Evolutionary conservation across 2,329 filamentous ascomycete genomes (phyloP).

Genomic region (Aspergillus ustus): DNA sequence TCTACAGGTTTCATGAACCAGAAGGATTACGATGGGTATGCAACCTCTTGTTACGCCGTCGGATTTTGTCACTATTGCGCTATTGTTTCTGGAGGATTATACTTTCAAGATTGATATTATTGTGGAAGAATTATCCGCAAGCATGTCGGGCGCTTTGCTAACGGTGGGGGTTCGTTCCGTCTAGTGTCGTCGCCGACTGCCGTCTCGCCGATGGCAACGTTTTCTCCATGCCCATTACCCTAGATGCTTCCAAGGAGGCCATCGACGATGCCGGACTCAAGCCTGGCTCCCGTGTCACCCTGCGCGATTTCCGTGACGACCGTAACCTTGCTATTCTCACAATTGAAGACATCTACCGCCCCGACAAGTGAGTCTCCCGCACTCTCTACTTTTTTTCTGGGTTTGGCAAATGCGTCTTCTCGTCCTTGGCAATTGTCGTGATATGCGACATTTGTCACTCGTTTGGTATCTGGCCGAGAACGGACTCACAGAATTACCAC

Average conservation of each 20-base stretch:
- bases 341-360: conserved; percentile 91
- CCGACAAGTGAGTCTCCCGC: conserved; percentile 75
- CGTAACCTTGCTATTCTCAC: conserved; percentile 94
- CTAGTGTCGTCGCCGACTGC: conserved; percentile 83
- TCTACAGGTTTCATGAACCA: conserved; percentile 88
- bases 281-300: conserved; percentile 78
- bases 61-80: background rate
- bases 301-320: conserved; percentile 96
- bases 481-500: background rate
- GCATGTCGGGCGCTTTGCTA: conserved; percentile 11
- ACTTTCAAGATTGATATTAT: conserved; percentile 17
- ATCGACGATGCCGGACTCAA: conserved; percentile 78
- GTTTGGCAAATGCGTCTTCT: background rate
- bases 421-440: conserved; percentile 7
- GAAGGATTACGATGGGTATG: conserved; percentile 92
- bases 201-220: conserved; percentile 86
- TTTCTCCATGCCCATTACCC: conserved; percentile 95
- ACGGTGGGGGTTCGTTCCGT: conserved; percentile 13
- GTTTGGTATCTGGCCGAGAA: conserved; percentile 4
- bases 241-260: conserved; percentile 77
- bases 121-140: conserved; percentile 1
- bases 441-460: conserved; percentile 3
- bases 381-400: background rate
- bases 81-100: background rate
- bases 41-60: conserved; percentile 19